Evolutionary conservation across 805 yeast species (phyloP), one percentile per base, ranked within the genome.

Genomic region (Candida orba): DNA sequence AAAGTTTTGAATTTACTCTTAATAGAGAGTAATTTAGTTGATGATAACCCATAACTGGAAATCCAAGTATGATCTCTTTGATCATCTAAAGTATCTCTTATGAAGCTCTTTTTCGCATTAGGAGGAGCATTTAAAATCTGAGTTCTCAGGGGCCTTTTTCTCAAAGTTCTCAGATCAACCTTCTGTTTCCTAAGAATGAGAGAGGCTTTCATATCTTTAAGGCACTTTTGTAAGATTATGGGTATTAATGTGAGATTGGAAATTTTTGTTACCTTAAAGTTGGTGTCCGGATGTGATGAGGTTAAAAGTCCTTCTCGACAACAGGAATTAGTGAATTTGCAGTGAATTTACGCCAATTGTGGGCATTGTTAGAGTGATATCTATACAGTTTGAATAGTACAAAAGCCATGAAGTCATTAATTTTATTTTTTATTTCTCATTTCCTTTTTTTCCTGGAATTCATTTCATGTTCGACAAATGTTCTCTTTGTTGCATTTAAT

Each of bases 401-500:
- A n/a, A n/a, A n/a, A n/a, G n/a, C n/a, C n/a, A n/a, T 31, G 9
- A n/a, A 20, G 4, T 18, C 9, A 18, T 12, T 18, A 32, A 32
- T 32, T 9, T 32, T 17, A 9, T 32, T 20, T 8, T n/a, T 32
- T n/a, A n/a, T 32, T 32, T 10, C 4, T 39, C 31, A 56, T 41
- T 55, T 56, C 40, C 52, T 52, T 43, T 57, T 58, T 48, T 58
- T 58, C 40, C 61, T 47, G 10, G 50, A 45, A 34, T 53, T 52
- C 17, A 50, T 8, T 2, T 56, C 60, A 37, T 54, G 53, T 13
- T 46, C 54, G 6, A 36, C 45, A 47, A 36, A 50, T 35, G 57
- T 58, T 44, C 66, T 55, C 49, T 61, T 67, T 18, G 51, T 49
- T 1, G 63, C 61, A 25, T 58, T 55, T 24, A 56, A 50, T 4